Evolutionary conservation across 2,329 filamentous ascomycete genomes (phyloP).

Genomic region (Colletotrichum sojae): DNA sequence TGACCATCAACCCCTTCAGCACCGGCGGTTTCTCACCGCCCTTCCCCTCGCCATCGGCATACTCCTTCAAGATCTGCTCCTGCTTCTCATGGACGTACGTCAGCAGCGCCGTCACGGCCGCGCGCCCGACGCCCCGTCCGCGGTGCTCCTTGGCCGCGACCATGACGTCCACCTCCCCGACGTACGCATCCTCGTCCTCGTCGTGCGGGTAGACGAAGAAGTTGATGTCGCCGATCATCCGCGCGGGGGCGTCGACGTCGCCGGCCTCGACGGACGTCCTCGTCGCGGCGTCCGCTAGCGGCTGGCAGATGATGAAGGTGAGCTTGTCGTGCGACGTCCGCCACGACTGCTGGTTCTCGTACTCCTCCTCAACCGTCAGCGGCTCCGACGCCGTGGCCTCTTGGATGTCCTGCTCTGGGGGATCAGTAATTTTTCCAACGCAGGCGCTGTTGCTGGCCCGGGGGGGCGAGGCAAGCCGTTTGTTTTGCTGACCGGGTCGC

Average conservation of each 20-base stretch:
- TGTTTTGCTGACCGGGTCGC: constrained; percentile 72
- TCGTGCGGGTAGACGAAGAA: constrained; percentile 80
- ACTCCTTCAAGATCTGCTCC: constrained; percentile 65
- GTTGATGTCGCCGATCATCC: constrained; percentile 83
- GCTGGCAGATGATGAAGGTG: constrained; percentile 87
- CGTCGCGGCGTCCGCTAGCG: constrained; percentile 46
- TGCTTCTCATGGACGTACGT: constrained; percentile 74
- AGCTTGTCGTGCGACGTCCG: constrained; percentile 86
- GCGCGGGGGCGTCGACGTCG: constrained; percentile 65
- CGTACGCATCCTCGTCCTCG: constrained; percentile 54
- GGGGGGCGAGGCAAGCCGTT: background rate
- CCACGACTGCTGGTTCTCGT: constrained; percentile 93
- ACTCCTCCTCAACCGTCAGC: constrained; percentile 84
- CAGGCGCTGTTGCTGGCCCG: no score
- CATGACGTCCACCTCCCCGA: constrained; percentile 91
- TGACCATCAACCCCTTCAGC: constrained; percentile 68
- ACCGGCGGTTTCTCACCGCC: background rate
- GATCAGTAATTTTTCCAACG: background rate
- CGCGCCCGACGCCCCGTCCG: constrained; percentile 74
- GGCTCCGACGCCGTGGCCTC: constrained; percentile 90
- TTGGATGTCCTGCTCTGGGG: constrained; percentile 74
- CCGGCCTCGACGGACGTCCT: constrained; percentile 47
- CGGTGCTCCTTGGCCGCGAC: constrained; percentile 74
- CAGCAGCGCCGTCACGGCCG: constrained; percentile 77
- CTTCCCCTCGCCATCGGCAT: constrained; percentile 46